A percentile compares a stretch with the other conserved stretches of the same genome.
phyloP scores from a whole-genome alignment of 2,329 filamentous ascomycete genomes.

The Madurella mycetomatis region DNA sequence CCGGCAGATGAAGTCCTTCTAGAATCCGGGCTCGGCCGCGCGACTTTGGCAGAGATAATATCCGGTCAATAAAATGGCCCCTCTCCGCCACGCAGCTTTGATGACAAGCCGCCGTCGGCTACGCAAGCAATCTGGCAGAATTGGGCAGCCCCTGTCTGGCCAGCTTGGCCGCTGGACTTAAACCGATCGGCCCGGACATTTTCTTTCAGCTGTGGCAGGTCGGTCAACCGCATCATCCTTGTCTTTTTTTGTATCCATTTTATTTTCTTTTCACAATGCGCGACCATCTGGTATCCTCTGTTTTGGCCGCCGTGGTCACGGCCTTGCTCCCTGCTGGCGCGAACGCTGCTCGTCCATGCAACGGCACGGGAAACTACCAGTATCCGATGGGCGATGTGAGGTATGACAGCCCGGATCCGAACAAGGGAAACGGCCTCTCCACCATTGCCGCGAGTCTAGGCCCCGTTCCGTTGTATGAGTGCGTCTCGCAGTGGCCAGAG shows the following conservation, averaged over 20 bases:
- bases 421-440: slow-evolving; percentile 19
- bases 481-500: slow-evolving; percentile 34
- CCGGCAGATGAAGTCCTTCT: slow-evolving; percentile 13
- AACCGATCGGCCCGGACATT: neutral
- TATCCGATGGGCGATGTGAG: slow-evolving; percentile 30
- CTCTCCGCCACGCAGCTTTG: neutral
- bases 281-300: slow-evolving; percentile 14
- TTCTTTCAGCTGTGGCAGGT: neutral
- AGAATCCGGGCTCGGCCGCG: neutral
- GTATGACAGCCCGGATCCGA: slow-evolving; percentile 29
- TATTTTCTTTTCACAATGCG: slow-evolving; percentile 14
- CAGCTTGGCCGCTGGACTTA: neutral
- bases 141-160: neutral
- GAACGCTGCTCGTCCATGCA: slow-evolving; percentile 27
- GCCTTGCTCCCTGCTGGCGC: slow-evolving; percentile 12
- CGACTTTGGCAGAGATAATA: neutral
- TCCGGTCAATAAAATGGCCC: neutral
- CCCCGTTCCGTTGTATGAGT: slow-evolving; percentile 32
- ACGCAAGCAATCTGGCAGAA: slow-evolving; percentile 16
- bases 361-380: slow-evolving; percentile 21
- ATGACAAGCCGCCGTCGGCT: neutral
- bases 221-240: neutral
- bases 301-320: neutral
- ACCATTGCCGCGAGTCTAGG: slow-evolving; percentile 29
- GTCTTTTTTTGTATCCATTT: neutral